Conservation (phyloP, 306 rosid genomes). For the Rosa persica region DNA sequence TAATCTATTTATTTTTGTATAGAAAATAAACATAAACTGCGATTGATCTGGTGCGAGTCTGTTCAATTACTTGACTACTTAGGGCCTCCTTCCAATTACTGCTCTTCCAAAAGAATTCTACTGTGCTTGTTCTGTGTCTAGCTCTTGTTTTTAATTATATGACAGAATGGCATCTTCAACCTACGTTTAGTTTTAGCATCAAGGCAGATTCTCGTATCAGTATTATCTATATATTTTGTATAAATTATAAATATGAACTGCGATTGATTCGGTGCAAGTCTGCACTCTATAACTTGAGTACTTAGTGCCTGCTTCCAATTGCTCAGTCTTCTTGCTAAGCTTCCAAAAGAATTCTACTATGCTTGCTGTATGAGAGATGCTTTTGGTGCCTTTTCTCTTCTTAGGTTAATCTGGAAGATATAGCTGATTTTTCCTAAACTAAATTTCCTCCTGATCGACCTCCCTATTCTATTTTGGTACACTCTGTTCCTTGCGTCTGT, state of each 20-base stretch:
- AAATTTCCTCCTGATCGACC: background rate
- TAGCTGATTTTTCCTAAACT: background rate
- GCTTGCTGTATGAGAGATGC: background rate
- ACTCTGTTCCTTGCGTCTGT: background rate
- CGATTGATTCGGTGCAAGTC: background rate
- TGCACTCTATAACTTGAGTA: background rate
- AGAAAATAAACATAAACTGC: background rate
- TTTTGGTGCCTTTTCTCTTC: background rate
- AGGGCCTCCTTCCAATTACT: background rate
- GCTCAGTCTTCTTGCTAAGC: background rate
- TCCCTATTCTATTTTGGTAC: background rate
- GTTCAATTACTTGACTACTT: background rate
- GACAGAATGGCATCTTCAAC: background rate
- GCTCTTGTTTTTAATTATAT: background rate
- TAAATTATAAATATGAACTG: too few relatives aligned
- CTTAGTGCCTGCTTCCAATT: background rate
- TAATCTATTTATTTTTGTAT: background rate
- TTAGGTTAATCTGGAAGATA: background rate
- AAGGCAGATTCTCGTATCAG: too few relatives aligned
- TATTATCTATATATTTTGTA: background rate
- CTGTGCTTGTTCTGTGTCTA: background rate
- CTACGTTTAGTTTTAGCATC: background rate
- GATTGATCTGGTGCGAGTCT: background rate
- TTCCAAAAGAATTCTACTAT: background rate
- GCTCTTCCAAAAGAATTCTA: background rate